Base-by-base conservation (phyloP, 352 stramenopile genomes). In the Pythium sukuiense region DNA sequence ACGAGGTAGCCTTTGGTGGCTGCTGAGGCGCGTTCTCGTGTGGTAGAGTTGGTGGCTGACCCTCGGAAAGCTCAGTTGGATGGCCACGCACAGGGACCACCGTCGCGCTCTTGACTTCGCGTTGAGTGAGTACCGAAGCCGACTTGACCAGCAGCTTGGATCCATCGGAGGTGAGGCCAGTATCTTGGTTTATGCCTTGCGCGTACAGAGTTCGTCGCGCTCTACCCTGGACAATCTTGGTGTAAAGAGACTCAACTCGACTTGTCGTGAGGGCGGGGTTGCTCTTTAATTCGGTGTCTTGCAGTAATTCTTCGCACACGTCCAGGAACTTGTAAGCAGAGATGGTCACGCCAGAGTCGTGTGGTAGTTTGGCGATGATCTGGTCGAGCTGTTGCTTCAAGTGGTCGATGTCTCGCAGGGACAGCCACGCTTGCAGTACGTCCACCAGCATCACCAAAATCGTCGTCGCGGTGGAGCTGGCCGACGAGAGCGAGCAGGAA, bases 391-490 rank as follows among this genome's bases (percentile, higher is more conserved):
- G 12, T 2, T 11, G 6, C 7, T 55, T 27, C 30, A 61, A 43
- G 1, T 41, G 14, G 3, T 26, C 20, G n/a, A 68, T 55, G 26
- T 76, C 66, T 7, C 29, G 30, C 8, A 81, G 59, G 0, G 75
- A 67, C 0, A 75, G 7, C 46, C 66, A 79, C 0, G 74, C 66
- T 3, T 83, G 72, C 0, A 69, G 7, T 6, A 75, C 24, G n/a
- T 86, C 76, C 2, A 77, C 35, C 6, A 27, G 18, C 52, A 79
- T 77, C 16, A 86, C 55, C 0, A 63, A 43, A 2, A 61, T 30
- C 0, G 45, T 73, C 8, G 76, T 74, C 12, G 29, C 24, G 33
- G 65, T 61, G 0, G 69, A 79, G 16, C 65, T 57, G 8, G 71
- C 52, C 2, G 48, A 70, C 50, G 81, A 69, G 39, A 86, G 64